A percentile compares a stretch with the other conserved stretches of the same genome.
Conservation (phyloP, 768 basidiomycete genomes). For the Lactarius indigo region DNA sequence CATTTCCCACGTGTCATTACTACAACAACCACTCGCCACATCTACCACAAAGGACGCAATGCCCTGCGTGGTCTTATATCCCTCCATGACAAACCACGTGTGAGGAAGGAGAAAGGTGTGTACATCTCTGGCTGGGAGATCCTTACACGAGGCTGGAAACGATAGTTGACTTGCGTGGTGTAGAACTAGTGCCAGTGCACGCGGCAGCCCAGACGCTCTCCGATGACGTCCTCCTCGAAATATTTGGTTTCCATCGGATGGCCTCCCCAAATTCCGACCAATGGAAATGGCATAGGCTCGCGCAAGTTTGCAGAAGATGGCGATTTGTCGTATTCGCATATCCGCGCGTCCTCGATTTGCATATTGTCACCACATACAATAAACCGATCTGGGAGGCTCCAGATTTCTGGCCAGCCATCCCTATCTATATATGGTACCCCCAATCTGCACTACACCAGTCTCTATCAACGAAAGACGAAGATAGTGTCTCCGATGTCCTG, state of each 20-base stretch:
- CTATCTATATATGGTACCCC: conserved; percentile 8
- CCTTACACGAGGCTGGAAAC: background rate
- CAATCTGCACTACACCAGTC: background rate
- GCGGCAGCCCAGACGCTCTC: background rate
- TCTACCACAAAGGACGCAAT: background rate
- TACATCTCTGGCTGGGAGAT: background rate
- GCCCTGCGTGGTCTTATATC: background rate
- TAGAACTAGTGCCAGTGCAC: too few relatives aligned
- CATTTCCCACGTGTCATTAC: background rate
- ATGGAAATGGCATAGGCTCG: background rate
- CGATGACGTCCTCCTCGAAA: background rate
- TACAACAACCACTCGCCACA: background rate
- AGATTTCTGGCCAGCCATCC: background rate
- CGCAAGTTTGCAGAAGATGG: conserved; percentile 7
- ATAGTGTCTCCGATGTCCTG: background rate
- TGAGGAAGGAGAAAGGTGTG: background rate
- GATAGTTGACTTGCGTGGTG: background rate
- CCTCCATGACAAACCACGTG: background rate
- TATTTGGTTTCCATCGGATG: background rate
- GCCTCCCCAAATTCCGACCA: background rate
- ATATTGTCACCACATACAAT: background rate
- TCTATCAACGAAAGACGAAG: background rate
- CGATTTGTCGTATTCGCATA: background rate
- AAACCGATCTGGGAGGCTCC: background rate
- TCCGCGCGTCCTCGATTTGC: background rate